These are phyloP conservation scores for Papiliotrema flavescens DNA, from an alignment of 1,284 basidiomycete genomes.

Conservation along the genomic window DNA sequence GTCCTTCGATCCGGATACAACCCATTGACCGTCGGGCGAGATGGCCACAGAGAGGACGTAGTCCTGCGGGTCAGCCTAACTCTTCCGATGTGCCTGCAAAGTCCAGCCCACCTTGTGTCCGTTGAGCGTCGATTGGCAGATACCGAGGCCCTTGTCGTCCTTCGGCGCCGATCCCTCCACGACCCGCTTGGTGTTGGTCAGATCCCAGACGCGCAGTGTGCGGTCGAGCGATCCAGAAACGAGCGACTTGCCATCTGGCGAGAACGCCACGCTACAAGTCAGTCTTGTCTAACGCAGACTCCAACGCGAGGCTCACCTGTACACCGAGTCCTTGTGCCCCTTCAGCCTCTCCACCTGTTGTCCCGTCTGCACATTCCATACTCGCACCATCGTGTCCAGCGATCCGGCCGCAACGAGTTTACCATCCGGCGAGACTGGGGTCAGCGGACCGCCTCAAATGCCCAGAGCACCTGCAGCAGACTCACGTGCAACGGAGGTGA, in stretches of 20 bases:
- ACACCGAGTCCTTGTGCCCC: slow-evolving; percentile 79
- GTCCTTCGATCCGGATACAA: slow-evolving; percentile 88
- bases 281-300: neutral
- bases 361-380: slow-evolving; percentile 78
- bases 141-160: slow-evolving; percentile 51
- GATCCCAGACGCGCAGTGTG: slow-evolving; percentile 83
- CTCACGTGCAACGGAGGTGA: slow-evolving; percentile 56
- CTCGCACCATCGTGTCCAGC: slow-evolving; percentile 76
- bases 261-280: slow-evolving; percentile 66
- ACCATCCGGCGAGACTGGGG: slow-evolving; percentile 73
- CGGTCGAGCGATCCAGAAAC: slow-evolving; percentile 82
- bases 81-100: slow-evolving; percentile 1
- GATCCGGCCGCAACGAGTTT: slow-evolving; percentile 76
- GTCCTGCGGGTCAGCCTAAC: slow-evolving; percentile 30
- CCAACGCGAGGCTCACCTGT: slow-evolving; percentile 42
- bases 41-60: slow-evolving; percentile 58
- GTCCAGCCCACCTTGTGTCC: slow-evolving; percentile 70
- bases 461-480: no score
- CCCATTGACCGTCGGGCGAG: slow-evolving; percentile 78
- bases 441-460: neutral
- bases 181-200: slow-evolving; percentile 50
- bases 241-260: slow-evolving; percentile 69
- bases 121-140: slow-evolving; percentile 71
- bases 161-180: slow-evolving; percentile 37
- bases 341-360: slow-evolving; percentile 68